Evolutionary conservation across 495 filamentous ascomycete species (phyloP).

Genomic region (Pyrenula massariospora): DNA sequence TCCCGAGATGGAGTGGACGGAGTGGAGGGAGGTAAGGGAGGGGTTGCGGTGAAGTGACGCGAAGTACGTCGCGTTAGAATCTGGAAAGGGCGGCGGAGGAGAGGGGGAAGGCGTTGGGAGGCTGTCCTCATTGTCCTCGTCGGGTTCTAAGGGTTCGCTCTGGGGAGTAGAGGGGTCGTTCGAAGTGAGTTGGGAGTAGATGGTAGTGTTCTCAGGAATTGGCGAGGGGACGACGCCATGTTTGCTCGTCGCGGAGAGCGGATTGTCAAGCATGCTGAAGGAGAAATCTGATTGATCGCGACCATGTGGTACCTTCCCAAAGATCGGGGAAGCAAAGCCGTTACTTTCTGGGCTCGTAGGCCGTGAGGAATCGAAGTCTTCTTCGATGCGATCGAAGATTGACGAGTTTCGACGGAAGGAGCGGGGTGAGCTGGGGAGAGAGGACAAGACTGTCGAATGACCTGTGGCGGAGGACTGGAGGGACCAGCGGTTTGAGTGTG

Average conservation of each 20-base stretch:
- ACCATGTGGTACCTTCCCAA: slow-evolving; percentile 24
- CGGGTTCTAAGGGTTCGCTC: slow-evolving; percentile 9
- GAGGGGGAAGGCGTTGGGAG: neutral
- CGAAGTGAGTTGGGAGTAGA: neutral
- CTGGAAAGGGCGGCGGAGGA: neutral
- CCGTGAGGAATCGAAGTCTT: slow-evolving; percentile 43
- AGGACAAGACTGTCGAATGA: slow-evolving; percentile 30
- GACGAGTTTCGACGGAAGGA: slow-evolving; percentile 62
- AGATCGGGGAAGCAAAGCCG: slow-evolving; percentile 37
- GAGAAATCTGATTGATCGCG: slow-evolving; percentile 45
- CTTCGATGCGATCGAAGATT: slow-evolving; percentile 61
- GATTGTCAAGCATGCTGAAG: slow-evolving; percentile 11
- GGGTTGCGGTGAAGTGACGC: neutral
- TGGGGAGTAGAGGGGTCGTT: neutral
- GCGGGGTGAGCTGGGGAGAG: slow-evolving; percentile 69
- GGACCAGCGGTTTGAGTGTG: slow-evolving; percentile 50
- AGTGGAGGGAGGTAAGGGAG: slow-evolving; percentile 6
- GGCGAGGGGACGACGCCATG: neutral
- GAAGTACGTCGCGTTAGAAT: neutral
- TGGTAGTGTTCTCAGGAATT: slow-evolving; percentile 3
- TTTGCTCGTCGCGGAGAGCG: slow-evolving; percentile 10
- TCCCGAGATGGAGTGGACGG: slow-evolving; percentile 38
- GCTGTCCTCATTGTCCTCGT: slow-evolving; percentile 10
- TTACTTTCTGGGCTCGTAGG: slow-evolving; percentile 67
- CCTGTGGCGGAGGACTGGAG: slow-evolving; percentile 45